Percentiles rank a stretch among this genome's conserved stretches.
Conservation (phyloP, 2,329 filamentous ascomycete species). For the Fusarium begoniae region DNA sequence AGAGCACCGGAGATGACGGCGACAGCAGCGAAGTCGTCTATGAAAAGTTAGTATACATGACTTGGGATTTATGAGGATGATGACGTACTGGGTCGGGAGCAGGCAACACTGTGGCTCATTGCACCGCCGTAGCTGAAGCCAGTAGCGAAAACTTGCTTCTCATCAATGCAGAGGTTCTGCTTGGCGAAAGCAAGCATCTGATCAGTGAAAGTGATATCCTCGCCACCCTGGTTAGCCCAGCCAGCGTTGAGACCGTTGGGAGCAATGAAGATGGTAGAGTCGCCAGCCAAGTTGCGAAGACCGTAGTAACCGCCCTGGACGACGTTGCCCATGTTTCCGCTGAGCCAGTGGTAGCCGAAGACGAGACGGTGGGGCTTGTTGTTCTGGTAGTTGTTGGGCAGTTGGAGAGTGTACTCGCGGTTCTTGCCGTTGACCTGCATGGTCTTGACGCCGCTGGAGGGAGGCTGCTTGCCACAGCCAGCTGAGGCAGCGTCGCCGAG, state of each 20-base stretch:
- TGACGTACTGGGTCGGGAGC: conserved; percentile 46
- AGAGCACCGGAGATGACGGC: conserved; percentile 47
- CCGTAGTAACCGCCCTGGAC: conserved; percentile 53
- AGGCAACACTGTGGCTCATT: conserved; percentile 55
- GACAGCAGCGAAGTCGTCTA: conserved; percentile 50
- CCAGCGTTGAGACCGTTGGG: conserved; percentile 54
- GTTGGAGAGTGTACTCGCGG: conserved; percentile 51
- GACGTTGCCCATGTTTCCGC: conserved; percentile 51
- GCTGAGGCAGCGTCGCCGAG: conserved; percentile 41
- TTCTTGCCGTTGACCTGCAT: conserved; percentile 45
- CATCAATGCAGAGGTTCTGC: conserved; percentile 53
- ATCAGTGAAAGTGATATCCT: conserved; percentile 54
- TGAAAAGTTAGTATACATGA: background rate
- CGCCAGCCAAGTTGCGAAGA: conserved; percentile 47
- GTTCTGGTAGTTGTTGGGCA: conserved; percentile 45
- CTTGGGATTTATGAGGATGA: fast-evolving
- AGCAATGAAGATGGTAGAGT: conserved; percentile 54
- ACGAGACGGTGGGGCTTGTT: conserved; percentile 44
- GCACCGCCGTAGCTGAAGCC: conserved; percentile 57
- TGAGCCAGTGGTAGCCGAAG: conserved; percentile 50
- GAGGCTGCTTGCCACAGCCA: conserved; percentile 48
- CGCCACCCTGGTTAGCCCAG: conserved; percentile 53
- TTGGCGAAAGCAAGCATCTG: conserved; percentile 50
- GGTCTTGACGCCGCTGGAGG: conserved; percentile 44
- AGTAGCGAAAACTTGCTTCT: conserved; percentile 52